phyloP scores from a whole-genome alignment of 2,329 filamentous ascomycete species.

The Clonostachys solani region DNA sequence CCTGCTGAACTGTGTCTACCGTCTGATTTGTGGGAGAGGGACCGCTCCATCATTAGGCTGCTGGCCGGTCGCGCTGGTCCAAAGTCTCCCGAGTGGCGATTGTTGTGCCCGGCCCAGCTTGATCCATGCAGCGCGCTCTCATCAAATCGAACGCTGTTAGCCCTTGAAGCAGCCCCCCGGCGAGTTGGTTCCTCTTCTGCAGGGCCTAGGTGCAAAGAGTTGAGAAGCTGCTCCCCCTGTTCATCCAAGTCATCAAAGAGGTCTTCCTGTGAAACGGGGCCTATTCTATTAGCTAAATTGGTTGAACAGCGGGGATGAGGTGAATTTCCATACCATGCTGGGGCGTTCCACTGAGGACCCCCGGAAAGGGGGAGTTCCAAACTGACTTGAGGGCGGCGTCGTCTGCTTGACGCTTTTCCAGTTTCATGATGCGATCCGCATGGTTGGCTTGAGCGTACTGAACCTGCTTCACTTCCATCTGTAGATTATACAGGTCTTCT shows the following conservation, averaged over 20 bases:
- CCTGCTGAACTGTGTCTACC: slow-evolving; percentile 92
- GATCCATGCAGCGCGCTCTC: slow-evolving; percentile 89
- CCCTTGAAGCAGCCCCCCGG: slow-evolving; percentile 81
- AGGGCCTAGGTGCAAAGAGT: slow-evolving; percentile 74
- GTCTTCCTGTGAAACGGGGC: slow-evolving; percentile 73
- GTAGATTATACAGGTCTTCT: slow-evolving; percentile 64
- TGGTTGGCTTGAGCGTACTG: slow-evolving; percentile 60
- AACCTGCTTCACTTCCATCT: slow-evolving; percentile 67
- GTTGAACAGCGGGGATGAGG: not conserved
- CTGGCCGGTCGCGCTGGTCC: slow-evolving; percentile 73
- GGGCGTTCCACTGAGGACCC: slow-evolving; percentile 74
- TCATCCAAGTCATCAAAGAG: slow-evolving; percentile 90
- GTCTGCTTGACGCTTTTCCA: slow-evolving; percentile 65
- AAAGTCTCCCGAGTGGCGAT: slow-evolving; percentile 80
- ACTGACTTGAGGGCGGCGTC: slow-evolving; percentile 74
- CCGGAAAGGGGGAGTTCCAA: slow-evolving; percentile 94
- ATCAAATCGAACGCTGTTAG: slow-evolving; percentile 96
- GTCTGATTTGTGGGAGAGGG: slow-evolving; percentile 92
- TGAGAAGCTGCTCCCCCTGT: slow-evolving; percentile 74
- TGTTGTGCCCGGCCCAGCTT: slow-evolving; percentile 73
- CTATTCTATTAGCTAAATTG: slow-evolving; percentile 35
- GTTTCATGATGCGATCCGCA: slow-evolving; percentile 54
- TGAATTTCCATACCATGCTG: slow-evolving; percentile 70
- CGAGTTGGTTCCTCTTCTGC: slow-evolving; percentile 82
- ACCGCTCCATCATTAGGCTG: slow-evolving; percentile 85